A percentile compares a stretch with the other conserved stretches of the same genome.
These are phyloP conservation scores for Rhododendron molle DNA, from an alignment of 148 eudicot genomes.

Conservation along the genomic window DNA sequence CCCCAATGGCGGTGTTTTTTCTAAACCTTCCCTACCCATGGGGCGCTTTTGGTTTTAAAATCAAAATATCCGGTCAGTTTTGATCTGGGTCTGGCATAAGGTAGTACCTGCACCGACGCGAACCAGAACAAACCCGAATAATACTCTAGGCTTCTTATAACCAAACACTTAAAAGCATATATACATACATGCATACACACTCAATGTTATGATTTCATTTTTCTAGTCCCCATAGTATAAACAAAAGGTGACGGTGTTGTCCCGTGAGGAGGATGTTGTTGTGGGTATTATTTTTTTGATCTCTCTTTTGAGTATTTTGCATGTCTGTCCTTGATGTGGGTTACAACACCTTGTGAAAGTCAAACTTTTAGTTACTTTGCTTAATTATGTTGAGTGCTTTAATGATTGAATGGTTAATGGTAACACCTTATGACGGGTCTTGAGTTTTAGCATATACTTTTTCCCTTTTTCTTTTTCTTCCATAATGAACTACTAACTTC, in stretches of 20 bases:
- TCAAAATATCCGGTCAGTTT: not conserved
- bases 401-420: not conserved
- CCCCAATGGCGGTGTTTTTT: not conserved
- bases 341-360: not conserved
- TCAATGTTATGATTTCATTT: not conserved
- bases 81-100: not conserved
- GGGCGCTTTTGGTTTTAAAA: not conserved
- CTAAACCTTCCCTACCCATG: not conserved
- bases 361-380: not conserved
- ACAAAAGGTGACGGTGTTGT: not conserved
- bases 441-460: not conserved
- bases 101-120: not conserved
- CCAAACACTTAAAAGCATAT: not conserved
- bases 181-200: not conserved
- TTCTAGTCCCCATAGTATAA: not conserved
- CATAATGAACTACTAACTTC: not conserved
- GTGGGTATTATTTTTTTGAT: not conserved
- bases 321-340: not conserved
- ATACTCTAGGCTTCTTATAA: not conserved
- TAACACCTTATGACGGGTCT: not conserved
- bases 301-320: not conserved
- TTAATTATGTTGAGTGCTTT: not conserved
- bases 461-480: not conserved
- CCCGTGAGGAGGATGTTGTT: not conserved
- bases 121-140: not conserved